A percentile compares a stretch with the other conserved stretches of the same genome.
These are phyloP conservation scores for Tillandsia fasciculata DNA, from an alignment of 176 grass and related monocot species.

Conservation along the genomic window DNA sequence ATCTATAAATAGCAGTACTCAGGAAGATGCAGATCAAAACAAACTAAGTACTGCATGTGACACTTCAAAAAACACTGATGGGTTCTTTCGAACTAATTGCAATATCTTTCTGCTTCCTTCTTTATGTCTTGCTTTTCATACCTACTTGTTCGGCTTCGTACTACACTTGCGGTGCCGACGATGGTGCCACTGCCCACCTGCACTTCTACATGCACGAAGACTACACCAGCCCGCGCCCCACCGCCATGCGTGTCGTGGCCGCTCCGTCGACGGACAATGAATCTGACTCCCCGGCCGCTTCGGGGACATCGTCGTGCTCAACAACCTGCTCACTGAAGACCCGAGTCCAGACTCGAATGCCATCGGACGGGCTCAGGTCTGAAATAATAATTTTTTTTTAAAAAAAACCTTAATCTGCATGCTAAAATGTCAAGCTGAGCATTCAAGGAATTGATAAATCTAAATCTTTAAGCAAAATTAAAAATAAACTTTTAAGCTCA, in stretches of 20 bases:
- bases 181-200: conserved; percentile 6
- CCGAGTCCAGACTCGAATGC: neutral
- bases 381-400: too few species aligned
- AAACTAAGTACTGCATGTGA: too few species aligned
- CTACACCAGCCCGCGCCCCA: conserved; percentile 17
- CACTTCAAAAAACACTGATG: too few species aligned
- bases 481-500: too few species aligned
- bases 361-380: conserved; percentile 12
- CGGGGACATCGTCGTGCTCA: conserved; percentile 16
- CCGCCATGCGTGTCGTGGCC: conserved; percentile 24
- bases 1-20: too few species aligned
- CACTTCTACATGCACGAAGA: conserved; percentile 55
- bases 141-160: neutral
- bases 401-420: too few species aligned
- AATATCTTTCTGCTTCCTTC: neutral
- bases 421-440: too few species aligned
- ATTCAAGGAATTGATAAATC: too few species aligned
- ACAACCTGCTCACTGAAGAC: conserved; percentile 16
- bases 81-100: neutral
- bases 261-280: neutral
- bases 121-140: neutral
- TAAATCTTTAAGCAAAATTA: too few species aligned
- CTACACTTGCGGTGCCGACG: neutral
- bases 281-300: neutral
- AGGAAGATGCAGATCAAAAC: too few species aligned